phyloP scores from a whole-genome alignment of 1,284 basidiomycete genomes.

The Vanrija pseudolonga region DNA sequence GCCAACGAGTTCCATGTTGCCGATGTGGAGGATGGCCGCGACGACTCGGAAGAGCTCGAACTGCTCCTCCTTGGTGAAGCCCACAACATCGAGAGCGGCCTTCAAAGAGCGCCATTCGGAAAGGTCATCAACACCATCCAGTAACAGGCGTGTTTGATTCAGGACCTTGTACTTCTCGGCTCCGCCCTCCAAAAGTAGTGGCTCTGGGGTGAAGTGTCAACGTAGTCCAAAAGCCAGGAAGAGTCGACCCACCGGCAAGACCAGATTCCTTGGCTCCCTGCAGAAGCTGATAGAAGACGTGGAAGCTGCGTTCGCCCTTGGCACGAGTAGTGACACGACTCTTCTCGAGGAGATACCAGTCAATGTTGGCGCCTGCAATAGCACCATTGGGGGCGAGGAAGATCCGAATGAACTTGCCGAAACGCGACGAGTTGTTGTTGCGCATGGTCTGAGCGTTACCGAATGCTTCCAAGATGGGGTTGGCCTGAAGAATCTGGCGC shows the following conservation, averaged over 20 bases:
- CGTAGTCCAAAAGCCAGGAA: not conserved
- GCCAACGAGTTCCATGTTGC: conserved; percentile 81
- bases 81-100: conserved; percentile 50
- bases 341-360: conserved; percentile 99
- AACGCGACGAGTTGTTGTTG: conserved; percentile 98
- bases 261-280: conserved; percentile 61
- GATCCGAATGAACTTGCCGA: conserved; percentile 92
- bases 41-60: conserved; percentile 91
- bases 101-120: conserved; percentile 82
- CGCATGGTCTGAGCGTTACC: conserved; percentile 98
- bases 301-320: conserved; percentile 87
- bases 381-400: conserved; percentile 90
- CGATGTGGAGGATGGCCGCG: conserved; percentile 90
- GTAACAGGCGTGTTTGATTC: conserved; percentile 80
- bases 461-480: conserved; percentile 96
- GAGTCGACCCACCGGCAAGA: conserved; percentile 58
- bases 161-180: conserved; percentile 87
- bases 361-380: conserved; percentile 96
- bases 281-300: conserved; percentile 91
- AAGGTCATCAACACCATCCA: conserved; percentile 91
- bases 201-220: conserved; percentile 54
- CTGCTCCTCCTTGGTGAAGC: conserved; percentile 80
- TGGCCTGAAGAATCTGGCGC: conserved; percentile 94
- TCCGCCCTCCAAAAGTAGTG: conserved; percentile 69
- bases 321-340: conserved; percentile 87